These are phyloP conservation scores for Dendrobium huoshanense DNA, from an alignment of 106 monocot species.

Conservation along the genomic window DNA sequence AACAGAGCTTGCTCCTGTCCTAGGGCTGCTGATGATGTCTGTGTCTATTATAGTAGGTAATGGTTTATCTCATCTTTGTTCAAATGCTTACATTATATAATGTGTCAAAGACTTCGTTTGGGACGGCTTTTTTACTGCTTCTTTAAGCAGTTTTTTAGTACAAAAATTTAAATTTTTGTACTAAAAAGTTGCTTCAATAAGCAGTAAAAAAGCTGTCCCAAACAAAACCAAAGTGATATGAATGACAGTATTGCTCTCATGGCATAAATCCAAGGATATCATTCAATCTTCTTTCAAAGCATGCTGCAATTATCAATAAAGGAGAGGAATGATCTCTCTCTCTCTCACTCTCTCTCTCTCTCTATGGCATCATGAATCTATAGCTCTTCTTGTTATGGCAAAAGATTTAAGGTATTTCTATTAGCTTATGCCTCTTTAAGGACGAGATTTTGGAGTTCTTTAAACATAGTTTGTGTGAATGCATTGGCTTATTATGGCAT, in stretches of 20 bases:
- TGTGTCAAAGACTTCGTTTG: neutral
- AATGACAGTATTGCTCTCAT: neutral
- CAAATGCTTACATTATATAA: neutral
- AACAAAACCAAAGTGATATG: neutral
- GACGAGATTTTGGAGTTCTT: neutral
- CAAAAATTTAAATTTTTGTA: too few species aligned
- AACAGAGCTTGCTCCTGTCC: slow-evolving; percentile 78
- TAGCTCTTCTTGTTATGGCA: neutral
- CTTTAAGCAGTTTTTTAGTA: too few species aligned
- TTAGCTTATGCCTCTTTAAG: neutral
- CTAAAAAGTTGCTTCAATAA: too few species aligned
- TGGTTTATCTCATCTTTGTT: neutral
- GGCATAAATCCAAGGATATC: neutral
- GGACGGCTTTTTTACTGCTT: too few species aligned
- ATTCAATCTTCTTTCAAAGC: neutral
- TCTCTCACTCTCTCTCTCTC: neutral
- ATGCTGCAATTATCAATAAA: neutral
- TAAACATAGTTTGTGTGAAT: neutral
- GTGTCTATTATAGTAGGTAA: slow-evolving; percentile 90
- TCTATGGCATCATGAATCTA: neutral
- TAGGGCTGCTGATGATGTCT: slow-evolving; percentile 80
- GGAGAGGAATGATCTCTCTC: neutral
- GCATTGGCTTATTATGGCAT: neutral
- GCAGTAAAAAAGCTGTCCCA: too few species aligned
- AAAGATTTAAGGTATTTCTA: neutral